Evolutionary conservation across 495 filamentous ascomycete species (phyloP).

Genomic region (Aspergillus funiculosus): DNA sequence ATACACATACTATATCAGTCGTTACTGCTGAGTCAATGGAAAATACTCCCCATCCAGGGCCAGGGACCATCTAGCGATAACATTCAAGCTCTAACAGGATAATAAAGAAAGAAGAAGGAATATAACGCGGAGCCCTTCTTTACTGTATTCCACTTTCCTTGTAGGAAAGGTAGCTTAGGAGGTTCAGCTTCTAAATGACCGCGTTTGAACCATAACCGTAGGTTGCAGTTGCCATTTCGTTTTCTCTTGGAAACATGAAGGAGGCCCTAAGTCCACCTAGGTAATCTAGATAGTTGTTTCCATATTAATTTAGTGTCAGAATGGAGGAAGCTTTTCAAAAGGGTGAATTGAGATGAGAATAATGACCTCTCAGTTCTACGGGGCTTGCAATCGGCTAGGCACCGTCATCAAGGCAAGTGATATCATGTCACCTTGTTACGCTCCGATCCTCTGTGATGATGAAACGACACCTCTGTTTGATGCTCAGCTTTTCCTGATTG

Average conservation of each 20-base stretch:
- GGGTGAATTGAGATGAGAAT: slow-evolving; percentile 30
- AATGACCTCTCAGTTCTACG: slow-evolving; percentile 2
- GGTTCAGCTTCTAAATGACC: not conserved
- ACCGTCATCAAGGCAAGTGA: slow-evolving; percentile 6
- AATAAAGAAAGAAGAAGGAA: no score
- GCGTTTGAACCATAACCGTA: not conserved
- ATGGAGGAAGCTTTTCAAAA: slow-evolving; percentile 13
- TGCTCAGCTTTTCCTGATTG: slow-evolving; percentile 4
- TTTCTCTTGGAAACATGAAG: not conserved
- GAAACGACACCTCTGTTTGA: slow-evolving; percentile 4
- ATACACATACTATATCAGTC: no score
- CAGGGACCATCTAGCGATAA: no score
- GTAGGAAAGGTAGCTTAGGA: not conserved
- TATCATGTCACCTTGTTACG: not conserved
- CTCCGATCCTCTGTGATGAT: not conserved
- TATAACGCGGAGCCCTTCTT: not conserved
- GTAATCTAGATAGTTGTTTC: slow-evolving; percentile 1
- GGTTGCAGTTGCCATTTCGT: not conserved
- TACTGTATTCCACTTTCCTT: not conserved
- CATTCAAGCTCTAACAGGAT: no score
- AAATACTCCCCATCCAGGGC: no score
- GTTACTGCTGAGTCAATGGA: no score
- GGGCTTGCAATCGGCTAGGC: slow-evolving; percentile 4
- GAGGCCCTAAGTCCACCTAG: not conserved
- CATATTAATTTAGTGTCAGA: not conserved